A percentile compares a stretch with the other conserved stretches of the same genome.
These are phyloP conservation scores for Imleria badia DNA, from an alignment of 768 basidiomycete species.

Conservation along the genomic window DNA sequence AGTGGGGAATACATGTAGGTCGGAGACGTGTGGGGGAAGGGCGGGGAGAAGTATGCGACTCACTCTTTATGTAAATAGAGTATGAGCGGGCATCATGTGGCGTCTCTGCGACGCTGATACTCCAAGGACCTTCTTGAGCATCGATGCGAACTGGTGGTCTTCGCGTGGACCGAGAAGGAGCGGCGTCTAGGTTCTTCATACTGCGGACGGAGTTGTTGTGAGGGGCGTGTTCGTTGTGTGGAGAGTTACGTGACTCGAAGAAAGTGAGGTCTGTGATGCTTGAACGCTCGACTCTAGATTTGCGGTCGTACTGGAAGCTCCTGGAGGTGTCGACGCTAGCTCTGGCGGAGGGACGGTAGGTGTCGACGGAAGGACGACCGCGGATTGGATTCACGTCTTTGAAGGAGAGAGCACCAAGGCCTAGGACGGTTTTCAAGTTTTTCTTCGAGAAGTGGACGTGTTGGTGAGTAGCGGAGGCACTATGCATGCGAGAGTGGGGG, in stretches of 20 bases:
- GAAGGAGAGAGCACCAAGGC: constrained; percentile 39
- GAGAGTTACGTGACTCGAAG: constrained; percentile 37
- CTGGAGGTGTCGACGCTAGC: constrained; percentile 46
- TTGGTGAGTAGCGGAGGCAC: constrained; percentile 37
- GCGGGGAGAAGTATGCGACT: constrained; percentile 36
- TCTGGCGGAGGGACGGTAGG: constrained; percentile 33
- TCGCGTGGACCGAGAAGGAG: constrained; percentile 40
- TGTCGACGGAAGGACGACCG: constrained; percentile 30
- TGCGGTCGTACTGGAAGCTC: constrained; percentile 36
- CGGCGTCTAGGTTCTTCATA: constrained; percentile 45
- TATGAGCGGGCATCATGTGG: constrained; percentile 69
- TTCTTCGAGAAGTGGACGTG: constrained; percentile 39
- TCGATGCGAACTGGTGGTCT: constrained; percentile 63
- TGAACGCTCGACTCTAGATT: constrained; percentile 36
- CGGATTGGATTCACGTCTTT: constrained; percentile 34
- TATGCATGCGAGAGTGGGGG: constrained; percentile 42
- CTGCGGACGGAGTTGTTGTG: constrained; percentile 34
- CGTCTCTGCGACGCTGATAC: constrained; percentile 84
- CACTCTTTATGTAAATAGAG: constrained; percentile 89
- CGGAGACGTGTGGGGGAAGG: constrained; percentile 17
- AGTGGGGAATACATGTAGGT: constrained; percentile 16
- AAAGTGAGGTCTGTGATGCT: constrained; percentile 43
- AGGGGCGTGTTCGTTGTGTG: constrained; percentile 33
- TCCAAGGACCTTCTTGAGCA: constrained; percentile 81
- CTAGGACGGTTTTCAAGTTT: constrained; percentile 50